Percentiles rank a stretch among this genome's conserved stretches.
phyloP scores from a whole-genome alignment of 768 basidiomycete species.

The Suillus subalutaceus region DNA sequence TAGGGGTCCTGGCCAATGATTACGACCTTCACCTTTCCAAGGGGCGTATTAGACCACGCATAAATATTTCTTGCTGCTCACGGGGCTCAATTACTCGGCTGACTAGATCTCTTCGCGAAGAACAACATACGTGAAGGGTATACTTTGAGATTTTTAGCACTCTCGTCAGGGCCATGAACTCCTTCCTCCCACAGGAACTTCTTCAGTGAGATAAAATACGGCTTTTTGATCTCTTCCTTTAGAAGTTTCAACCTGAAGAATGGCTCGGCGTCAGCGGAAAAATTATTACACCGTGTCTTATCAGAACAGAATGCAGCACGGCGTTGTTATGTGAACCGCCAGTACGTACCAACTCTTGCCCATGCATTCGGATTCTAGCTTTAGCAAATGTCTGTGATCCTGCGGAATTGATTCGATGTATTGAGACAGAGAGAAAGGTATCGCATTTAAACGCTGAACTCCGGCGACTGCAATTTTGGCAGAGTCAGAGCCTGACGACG shows the following conservation, averaged over 20 bases:
- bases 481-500: conserved; percentile 24
- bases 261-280: conserved; percentile 15
- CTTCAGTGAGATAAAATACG: conserved; percentile 78
- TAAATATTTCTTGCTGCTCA: conserved; percentile 79
- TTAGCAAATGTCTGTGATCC: conserved; percentile 58
- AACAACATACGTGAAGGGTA: conserved; percentile 70
- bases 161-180: conserved; percentile 54
- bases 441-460: conserved; percentile 53
- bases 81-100: conserved; percentile 19
- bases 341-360: conserved; percentile 63
- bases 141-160: conserved; percentile 52
- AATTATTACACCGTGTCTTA: neutral
- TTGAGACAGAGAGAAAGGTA: conserved; percentile 65
- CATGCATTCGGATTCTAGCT: conserved; percentile 74
- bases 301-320: conserved; percentile 8
- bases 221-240: conserved; percentile 72
- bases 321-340: neutral
- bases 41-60: conserved; percentile 87
- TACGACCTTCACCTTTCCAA: conserved; percentile 84
- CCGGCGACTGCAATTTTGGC: conserved; percentile 12
- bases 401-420: conserved; percentile 58
- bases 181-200: conserved; percentile 69
- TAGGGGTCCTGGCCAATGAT: conserved; percentile 93
- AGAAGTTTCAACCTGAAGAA: conserved; percentile 68
- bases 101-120: conserved; percentile 29